Evolutionary conservation across 495 filamentous ascomycete species (phyloP).

Genomic region (Chaetomidium leptoderma): DNA sequence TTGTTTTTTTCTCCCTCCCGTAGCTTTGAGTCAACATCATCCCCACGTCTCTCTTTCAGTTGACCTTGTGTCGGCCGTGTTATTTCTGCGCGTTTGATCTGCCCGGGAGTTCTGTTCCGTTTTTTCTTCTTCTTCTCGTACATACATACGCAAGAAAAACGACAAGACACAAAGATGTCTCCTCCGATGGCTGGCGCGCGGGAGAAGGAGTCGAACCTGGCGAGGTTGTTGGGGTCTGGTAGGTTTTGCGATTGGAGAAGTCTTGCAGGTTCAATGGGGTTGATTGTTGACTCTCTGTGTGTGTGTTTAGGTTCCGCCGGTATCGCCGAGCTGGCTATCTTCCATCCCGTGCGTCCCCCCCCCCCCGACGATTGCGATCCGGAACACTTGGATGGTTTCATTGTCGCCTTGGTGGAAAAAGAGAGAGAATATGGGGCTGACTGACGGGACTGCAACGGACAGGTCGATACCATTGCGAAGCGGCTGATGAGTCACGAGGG

Average conservation of each 20-base stretch:
- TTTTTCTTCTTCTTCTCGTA: not conserved
- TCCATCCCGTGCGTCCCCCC: constrained; percentile 73
- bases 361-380: constrained; percentile 17
- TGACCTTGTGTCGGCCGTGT: not conserved
- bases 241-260: constrained; percentile 29
- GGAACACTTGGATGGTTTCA: constrained; percentile 12
- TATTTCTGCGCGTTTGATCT: not conserved
- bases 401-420: not conserved
- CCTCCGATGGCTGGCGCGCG: constrained; percentile 46
- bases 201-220: constrained; percentile 86
- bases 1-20: not conserved
- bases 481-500: constrained; percentile 98
- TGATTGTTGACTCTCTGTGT: not conserved
- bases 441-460: constrained; percentile 25
- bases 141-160: not conserved
- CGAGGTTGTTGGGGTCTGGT: constrained; percentile 90
- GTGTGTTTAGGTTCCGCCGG: constrained; percentile 74
- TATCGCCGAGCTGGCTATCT: constrained; percentile 93
- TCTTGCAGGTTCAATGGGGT: not conserved
- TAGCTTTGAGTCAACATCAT: not conserved
- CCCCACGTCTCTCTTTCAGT: constrained; percentile 5
- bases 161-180: constrained; percentile 42
- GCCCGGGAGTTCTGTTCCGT: not conserved
- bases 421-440: constrained; percentile 1
- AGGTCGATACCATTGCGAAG: constrained; percentile 98